A percentile compares a stretch with the other conserved stretches of the same genome.
Evolutionary conservation across 2,329 filamentous ascomycete species (phyloP).

Genomic region (Pseudogymnoascus sp.): DNA sequence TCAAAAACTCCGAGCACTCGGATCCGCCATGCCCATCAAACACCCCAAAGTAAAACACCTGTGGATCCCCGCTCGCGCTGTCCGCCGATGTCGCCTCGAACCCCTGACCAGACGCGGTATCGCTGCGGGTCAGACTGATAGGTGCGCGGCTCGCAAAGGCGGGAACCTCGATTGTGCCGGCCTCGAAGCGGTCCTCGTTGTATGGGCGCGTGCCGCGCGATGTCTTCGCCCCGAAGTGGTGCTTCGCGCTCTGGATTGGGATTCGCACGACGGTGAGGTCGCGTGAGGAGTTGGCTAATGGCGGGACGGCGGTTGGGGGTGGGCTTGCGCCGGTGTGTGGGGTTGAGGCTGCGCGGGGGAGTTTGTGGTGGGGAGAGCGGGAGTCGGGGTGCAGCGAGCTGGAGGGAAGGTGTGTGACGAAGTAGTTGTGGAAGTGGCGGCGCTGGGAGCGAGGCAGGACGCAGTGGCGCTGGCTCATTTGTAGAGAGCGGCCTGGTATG

Average conservation of each 20-base stretch:
- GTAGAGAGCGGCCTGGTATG: not conserved
- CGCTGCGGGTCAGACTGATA: constrained; percentile 39
- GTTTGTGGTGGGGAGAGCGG: constrained; percentile 65
- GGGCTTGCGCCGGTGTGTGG: constrained; percentile 57
- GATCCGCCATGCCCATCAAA: constrained; percentile 93
- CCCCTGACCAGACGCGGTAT: constrained; percentile 12
- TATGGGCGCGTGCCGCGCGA: constrained; percentile 76
- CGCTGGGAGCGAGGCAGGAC: constrained; percentile 8
- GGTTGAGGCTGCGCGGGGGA: constrained; percentile 75
- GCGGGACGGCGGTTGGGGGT: constrained; percentile 49
- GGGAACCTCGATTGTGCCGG: constrained; percentile 85
- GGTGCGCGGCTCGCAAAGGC: constrained; percentile 83
- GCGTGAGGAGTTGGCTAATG: constrained; percentile 51
- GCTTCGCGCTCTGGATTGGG: constrained; percentile 84
- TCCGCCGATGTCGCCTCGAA: constrained; percentile 62
- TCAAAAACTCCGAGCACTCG: constrained; percentile 80
- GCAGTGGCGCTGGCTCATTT: not conserved
- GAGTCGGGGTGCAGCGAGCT: constrained; percentile 89
- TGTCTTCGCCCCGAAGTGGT: constrained; percentile 79
- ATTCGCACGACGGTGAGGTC: constrained; percentile 94
- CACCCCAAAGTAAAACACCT: constrained; percentile 94
- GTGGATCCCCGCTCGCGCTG: constrained; percentile 76
- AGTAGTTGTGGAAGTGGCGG: constrained; percentile 78
- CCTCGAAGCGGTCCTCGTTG: constrained; percentile 92
- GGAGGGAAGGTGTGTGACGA: constrained; percentile 89